phyloP scores from a whole-genome alignment of 345 rosid genomes.

The Xanthoceras sorbifolium region DNA sequence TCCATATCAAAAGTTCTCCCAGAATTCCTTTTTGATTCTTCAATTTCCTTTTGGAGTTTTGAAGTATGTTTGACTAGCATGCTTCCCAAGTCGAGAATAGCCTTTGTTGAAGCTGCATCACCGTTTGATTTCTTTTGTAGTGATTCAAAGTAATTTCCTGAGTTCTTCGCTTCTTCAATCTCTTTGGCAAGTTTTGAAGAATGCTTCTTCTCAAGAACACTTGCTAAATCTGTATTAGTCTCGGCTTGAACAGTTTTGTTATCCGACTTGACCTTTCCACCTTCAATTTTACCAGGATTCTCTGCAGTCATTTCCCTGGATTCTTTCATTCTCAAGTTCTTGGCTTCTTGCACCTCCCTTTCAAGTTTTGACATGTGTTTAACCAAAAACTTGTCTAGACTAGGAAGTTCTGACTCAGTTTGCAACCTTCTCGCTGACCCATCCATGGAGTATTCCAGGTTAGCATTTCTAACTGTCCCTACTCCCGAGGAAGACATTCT shows the following conservation, averaged over 20 bases:
- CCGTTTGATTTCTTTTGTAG: slow-evolving; percentile 26
- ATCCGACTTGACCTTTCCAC: slow-evolving; percentile 14
- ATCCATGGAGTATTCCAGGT: slow-evolving; percentile 25
- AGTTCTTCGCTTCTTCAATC: slow-evolving; percentile 55
- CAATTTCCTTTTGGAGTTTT: slow-evolving; percentile 46
- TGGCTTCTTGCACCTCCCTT: slow-evolving; percentile 84
- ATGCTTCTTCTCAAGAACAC: slow-evolving; percentile 70
- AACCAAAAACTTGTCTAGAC: slow-evolving; percentile 82
- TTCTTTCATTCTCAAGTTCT: slow-evolving; percentile 40
- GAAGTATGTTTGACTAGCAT: slow-evolving; percentile 46
- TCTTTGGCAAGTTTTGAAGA: slow-evolving; percentile 59
- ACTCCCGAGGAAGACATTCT: slow-evolving; percentile 50
- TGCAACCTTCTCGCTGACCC: slow-evolving; percentile 35
- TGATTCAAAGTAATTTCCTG: slow-evolving; percentile 24
- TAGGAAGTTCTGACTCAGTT: slow-evolving; percentile 54
- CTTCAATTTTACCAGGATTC: slow-evolving; percentile 16
- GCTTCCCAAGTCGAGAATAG: slow-evolving; percentile 52
- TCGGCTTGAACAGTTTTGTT: slow-evolving; percentile 14
- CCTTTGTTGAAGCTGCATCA: slow-evolving; percentile 32
- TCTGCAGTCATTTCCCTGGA: slow-evolving; percentile 24
- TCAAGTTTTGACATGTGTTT: slow-evolving; percentile 81
- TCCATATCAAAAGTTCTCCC: slow-evolving; percentile 33
- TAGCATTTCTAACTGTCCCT: slow-evolving; percentile 35
- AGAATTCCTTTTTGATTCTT: slow-evolving; percentile 36
- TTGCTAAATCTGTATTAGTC: slow-evolving; percentile 52